These are phyloP conservation scores for Chaetomidium leptoderma DNA, from an alignment of 495 filamentous ascomycete genomes.

Conservation along the genomic window DNA sequence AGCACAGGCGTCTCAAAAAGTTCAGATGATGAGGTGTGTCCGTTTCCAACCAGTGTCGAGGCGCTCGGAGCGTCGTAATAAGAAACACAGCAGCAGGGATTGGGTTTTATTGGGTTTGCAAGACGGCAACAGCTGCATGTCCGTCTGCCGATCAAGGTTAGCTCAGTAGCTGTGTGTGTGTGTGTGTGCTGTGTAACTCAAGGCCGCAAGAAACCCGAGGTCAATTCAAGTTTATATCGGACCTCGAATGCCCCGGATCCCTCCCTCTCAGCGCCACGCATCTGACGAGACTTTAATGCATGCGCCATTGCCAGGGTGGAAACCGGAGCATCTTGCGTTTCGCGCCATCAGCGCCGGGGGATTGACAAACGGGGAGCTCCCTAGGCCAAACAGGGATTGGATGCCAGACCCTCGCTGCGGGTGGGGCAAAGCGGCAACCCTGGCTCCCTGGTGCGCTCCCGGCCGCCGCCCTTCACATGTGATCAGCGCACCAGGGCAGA, in stretches of 20 bases:
- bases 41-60: not conserved
- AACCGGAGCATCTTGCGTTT: too few species aligned
- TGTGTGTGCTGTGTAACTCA: not conserved
- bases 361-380: not conserved
- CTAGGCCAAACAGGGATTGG: not conserved
- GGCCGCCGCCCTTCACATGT: slow-evolving; percentile 2
- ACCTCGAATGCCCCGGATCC: too few species aligned
- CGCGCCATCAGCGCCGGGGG: too few species aligned
- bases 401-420: not conserved
- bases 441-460: not conserved
- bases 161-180: not conserved
- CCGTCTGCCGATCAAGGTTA: not conserved
- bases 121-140: not conserved
- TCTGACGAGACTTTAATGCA: too few species aligned
- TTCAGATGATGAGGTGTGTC: not conserved
- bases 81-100: slow-evolving; percentile 9
- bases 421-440: not conserved
- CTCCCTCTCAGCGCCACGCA: too few species aligned
- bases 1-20: not conserved
- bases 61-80: not conserved
- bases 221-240: not conserved
- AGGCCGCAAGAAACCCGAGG: not conserved
- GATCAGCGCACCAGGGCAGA: not conserved
- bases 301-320: too few species aligned
- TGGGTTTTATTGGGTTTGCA: not conserved